Conservation (phyloP, 768 basidiomycete species). For the Leucosporidium yakuticum region DNA sequence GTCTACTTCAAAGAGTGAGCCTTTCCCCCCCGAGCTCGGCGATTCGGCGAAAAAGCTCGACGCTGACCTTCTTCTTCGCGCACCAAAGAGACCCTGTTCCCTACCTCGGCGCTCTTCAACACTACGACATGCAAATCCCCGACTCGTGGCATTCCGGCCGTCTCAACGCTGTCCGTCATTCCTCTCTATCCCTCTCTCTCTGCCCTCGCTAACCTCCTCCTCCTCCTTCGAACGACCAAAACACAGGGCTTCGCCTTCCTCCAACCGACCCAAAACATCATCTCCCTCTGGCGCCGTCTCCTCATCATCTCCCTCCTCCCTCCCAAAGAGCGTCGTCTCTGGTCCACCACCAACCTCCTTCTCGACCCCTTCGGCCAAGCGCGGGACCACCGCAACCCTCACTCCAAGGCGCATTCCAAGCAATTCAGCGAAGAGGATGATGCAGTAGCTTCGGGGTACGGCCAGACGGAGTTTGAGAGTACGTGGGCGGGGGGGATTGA, state of each 20-base stretch:
- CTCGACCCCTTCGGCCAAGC: slow-evolving; percentile 15
- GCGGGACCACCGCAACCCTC: neutral
- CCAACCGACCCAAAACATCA: slow-evolving; percentile 13
- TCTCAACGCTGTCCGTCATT: neutral
- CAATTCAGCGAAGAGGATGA: neutral
- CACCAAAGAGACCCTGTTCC: slow-evolving; percentile 4
- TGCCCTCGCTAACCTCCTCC: neutral
- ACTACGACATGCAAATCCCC: slow-evolving; percentile 20
- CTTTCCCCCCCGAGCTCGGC: neutral
- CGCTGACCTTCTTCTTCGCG: neutral
- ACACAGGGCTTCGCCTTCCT: slow-evolving; percentile 14
- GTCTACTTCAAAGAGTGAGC: slow-evolving; percentile 13
- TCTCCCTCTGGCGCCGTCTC: slow-evolving; percentile 8
- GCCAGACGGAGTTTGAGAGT: slow-evolving; percentile 12
- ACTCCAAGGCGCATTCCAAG: neutral
- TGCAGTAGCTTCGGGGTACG: neutral
- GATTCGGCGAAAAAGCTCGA: too few species aligned
- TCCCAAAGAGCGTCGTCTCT: slow-evolving; percentile 4
- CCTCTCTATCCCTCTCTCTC: too few species aligned
- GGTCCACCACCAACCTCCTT: slow-evolving; percentile 15
- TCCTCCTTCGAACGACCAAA: neutral
- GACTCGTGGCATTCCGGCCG: slow-evolving; percentile 8
- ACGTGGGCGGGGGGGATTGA: slow-evolving; percentile 23
- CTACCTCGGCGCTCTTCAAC: slow-evolving; percentile 6
- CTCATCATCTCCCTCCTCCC: neutral